These are phyloP conservation scores for Dryas alaskensis DNA, from an alignment of 306 rosid species.

Conservation along the genomic window DNA sequence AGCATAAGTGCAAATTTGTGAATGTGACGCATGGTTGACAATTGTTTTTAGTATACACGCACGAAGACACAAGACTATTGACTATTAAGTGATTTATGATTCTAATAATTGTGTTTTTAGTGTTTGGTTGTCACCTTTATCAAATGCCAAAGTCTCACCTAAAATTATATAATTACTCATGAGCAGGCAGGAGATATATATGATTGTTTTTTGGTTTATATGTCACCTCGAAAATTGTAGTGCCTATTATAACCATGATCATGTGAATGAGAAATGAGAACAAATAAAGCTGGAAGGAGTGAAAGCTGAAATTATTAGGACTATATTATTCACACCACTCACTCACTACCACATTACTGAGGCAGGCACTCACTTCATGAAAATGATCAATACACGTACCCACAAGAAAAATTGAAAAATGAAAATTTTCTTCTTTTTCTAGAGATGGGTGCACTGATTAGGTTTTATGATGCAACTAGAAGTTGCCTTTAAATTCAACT, in stretches of 20 bases:
- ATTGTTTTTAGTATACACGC: background rate
- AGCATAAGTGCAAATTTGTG: background rate
- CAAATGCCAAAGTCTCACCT: background rate
- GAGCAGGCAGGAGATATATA: conserved; percentile 3
- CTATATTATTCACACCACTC: background rate
- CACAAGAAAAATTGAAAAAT: no score
- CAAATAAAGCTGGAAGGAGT: conserved; percentile 26
- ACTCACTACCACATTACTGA: no score
- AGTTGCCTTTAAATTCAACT: background rate
- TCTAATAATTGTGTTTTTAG: background rate
- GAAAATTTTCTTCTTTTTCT: no score
- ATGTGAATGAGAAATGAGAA: conserved; percentile 24
- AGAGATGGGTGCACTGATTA: background rate
- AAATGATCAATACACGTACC: no score
- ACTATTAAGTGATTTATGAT: conserved; percentile 7
- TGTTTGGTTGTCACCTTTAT: background rate
- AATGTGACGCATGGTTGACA: conserved; percentile 6
- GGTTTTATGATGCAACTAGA: background rate
- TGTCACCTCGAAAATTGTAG: conserved; percentile 26
- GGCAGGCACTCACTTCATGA: no score
- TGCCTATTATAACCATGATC: conserved; percentile 27
- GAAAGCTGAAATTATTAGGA: conserved; percentile 18
- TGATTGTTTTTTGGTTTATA: conserved; percentile 35
- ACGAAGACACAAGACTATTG: background rate
- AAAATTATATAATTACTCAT: background rate